Evolutionary conservation across 164 flowering plant species (phyloP), one percentile per base, ranked within the genome.

Genomic region (Aristolochia contorta): DNA sequence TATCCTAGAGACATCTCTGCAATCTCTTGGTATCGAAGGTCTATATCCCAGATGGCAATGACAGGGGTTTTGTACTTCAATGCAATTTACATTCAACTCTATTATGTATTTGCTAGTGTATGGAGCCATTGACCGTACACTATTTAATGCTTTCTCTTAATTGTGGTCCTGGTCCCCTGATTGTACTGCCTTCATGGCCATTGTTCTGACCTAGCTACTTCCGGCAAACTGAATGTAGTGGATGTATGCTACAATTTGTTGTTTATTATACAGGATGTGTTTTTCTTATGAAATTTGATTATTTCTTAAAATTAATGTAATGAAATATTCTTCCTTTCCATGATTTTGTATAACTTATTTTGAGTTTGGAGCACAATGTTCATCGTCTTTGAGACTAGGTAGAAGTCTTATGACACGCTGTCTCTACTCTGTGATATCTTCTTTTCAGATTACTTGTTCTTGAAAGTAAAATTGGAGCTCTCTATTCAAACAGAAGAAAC

Each of bases 141-240:
- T 27, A 75, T 75, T 23, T 75, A 75, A 64, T 72, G 78, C 69
- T 72, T 75, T 56, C 72, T 75, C 66, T 75, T 72, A 52, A 75
- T 75, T 14, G 78, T 75, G 62, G 72, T 75, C 65, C 66, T 75
- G 27, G 72, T 75, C 53, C 78, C 72, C 68, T 60, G 72, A 52
- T 69, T 75, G 56, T 61, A 75, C 78, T 10, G 78, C 78, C 32
- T 75, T 75, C 67, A 75, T 75, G 59, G 72, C 78, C 19, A 71
- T 75, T 54, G 78, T 76, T 16, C 60, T 75, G 71, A 75, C 79
- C 24, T 75, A 75, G n/a, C n/a, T n/a, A n/a, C 67, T 75, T 75
- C 56, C 79, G 72, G 63, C 76, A 72, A 57, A 76, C 79, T 45
- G 79, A 54, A 72, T 76, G 79, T 75, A 76, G 79, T 75, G 79